Conservation (phyloP, 1,139 yeast species). For the Tardiomyces blankii region DNA sequence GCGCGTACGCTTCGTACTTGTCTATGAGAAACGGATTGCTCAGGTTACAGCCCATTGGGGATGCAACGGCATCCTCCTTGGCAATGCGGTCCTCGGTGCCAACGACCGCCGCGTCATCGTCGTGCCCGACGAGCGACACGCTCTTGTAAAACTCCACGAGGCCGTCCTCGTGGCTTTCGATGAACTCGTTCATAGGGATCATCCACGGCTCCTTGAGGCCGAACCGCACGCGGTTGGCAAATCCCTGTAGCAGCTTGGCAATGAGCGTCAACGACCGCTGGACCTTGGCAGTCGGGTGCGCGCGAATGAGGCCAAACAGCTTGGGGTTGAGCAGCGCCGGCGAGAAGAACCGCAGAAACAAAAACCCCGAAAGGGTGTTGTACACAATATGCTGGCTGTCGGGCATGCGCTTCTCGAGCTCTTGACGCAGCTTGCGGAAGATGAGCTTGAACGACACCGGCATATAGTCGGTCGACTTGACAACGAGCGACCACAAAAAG, state of each 20-base stretch:
- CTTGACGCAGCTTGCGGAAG: conserved; percentile 20
- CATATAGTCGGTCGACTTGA: conserved; percentile 58
- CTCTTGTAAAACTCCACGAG: conserved; percentile 58
- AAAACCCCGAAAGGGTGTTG: conserved; percentile 68
- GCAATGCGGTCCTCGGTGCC: conserved; percentile 12
- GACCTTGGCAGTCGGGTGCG: conserved; percentile 57
- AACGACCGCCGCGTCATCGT: conserved; percentile 2
- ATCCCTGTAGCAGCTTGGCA: conserved; percentile 71
- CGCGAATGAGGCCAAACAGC: conserved; percentile 57
- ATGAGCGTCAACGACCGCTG: conserved; percentile 72
- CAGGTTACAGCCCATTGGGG: conserved; percentile 21
- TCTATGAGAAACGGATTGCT: conserved; percentile 28
- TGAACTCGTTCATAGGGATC: conserved; percentile 55
- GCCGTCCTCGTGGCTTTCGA: conserved; percentile 46
- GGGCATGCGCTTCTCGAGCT: conserved; percentile 4
- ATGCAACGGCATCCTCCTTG: conserved; percentile 17
- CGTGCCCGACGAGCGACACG: conserved; percentile 21
- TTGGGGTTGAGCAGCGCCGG: conserved; percentile 90
- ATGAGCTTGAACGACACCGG: conserved; percentile 54
- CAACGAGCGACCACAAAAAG: conserved; percentile 63
- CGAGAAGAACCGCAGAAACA: conserved; percentile 78
- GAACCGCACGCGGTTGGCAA: conserved; percentile 68
- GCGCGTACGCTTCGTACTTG: conserved; percentile 20
- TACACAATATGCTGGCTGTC: conserved; percentile 12
- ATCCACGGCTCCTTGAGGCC: conserved; percentile 79